Evolutionary conservation across 345 rosid species (phyloP), one percentile per base, ranked within the genome.

Genomic region (Alliaria petiolata): DNA sequence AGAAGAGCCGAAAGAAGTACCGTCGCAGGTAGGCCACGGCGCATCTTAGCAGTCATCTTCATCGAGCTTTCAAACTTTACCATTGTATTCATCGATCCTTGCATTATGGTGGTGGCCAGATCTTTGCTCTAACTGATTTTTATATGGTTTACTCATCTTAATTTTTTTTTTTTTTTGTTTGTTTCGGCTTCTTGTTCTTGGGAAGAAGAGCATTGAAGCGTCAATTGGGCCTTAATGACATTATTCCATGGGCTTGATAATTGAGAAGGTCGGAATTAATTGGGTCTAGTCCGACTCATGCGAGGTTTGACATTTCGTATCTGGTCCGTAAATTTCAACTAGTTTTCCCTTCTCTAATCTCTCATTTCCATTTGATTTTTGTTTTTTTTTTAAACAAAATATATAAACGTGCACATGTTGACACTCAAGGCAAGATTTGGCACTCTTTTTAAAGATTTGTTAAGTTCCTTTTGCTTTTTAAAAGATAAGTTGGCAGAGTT

Each of bases 1-100:
- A 75, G 20, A 15, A 62, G 52, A 42, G n/a, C 0, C 9, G 38
- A 43, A 2, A 55, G 35, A 20, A 75, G 6, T 2, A 60, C 4
- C 15, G 28, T 19, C 65, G 30, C 20, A 28, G 45, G 1, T 36
- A 74, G 33, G 13, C 8, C 22, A 33, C 14, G 60, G 17, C 45
- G 53, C 30, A 58, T 38, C 10, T 25, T 45, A 45, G 28, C 43
- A 26, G 33, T 25, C 53, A 57, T 73, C 67, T 65, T 74, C 67
- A 1, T 58, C 16, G 62, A 58, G 46, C 28, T 57, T 39, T 65
- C 53, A 15, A 66, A 66, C 45, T 28, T 65, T 56, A 26, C 43
- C 0, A 36, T 55, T 26, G 54, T 58, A 11, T 16, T 15, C 71
- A 49, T 47, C 8, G 61, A 73, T 73, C 66, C n/a, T 50, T 70